Base-by-base conservation (phyloP, 129 eudicot species). In the Artemisia tridentata region DNA sequence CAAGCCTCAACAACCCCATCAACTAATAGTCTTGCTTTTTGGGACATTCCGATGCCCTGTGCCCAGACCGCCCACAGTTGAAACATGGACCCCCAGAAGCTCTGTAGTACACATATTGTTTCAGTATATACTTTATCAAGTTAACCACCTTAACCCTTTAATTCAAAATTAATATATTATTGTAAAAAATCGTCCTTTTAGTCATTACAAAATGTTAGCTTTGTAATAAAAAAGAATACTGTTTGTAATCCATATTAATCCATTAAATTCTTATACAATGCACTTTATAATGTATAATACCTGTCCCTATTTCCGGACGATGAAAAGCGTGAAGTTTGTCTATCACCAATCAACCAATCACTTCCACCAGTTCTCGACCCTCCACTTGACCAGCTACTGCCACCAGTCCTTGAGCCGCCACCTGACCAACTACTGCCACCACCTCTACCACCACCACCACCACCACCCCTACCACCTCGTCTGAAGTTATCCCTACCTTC, bases 41-140 rank as follows among this genome's bases (percentile, higher is more conserved):
- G 68, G 97, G 97, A 84, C 97, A 91, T 9, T 91, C 97, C 46
- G 95, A 79, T 57, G 92, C 87, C 69, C 95, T 80, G 80, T 91
- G 97, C 19, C 97, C 97, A 2, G 87, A 66, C 68, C 74, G 77
- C 46, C 97, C 97, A 56, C 96, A 93, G 74, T 67, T 78, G 83
- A 93, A 93, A 68, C 99, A 93, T 14, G 99, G 92, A 31, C 99
- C 99, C 7, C 88, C 93, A 56, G 86, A 82, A 75, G 72, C 76
- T 73, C 99, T 86, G 88, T 60, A 25, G 27, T 41, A 8, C 46
- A 53, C 47, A 76, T 38, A 51, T 63, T 19, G 12, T 34, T 53
- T 20, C 46, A 58, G 45, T 41, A 65, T 55, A 20, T 14, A 45
- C 49, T 59, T n/a, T 27, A 72, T 60, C 49, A n/a, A 17, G 19